Conservation (phyloP, 352 stramenopile species). For the Phytophthora capsici region DNA sequence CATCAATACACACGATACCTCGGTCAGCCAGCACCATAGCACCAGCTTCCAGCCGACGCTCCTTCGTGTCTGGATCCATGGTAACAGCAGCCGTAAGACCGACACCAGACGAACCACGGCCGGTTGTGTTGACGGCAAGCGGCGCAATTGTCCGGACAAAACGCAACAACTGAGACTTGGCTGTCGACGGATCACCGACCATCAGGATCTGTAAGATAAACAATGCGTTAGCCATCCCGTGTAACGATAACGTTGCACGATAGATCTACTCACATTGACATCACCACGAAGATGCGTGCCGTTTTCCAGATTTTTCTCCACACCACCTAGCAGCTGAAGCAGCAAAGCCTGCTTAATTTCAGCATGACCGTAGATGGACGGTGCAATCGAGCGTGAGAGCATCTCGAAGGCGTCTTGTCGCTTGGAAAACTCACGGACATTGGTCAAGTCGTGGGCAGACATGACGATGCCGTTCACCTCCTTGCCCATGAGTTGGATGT, state of each 20-base stretch:
- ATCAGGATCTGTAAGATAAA: slow-evolving; percentile 72
- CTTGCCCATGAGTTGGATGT: slow-evolving; percentile 94
- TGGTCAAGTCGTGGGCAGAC: slow-evolving; percentile 89
- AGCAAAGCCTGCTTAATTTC: slow-evolving; percentile 97
- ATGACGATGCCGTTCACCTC: slow-evolving; percentile 95
- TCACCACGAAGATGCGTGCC: slow-evolving; percentile 99
- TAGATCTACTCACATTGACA: slow-evolving; percentile 92
- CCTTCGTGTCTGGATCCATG: slow-evolving; percentile 94
- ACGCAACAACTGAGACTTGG: slow-evolving; percentile 98
- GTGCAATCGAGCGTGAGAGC: slow-evolving; percentile 94
- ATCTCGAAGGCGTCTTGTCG: slow-evolving; percentile 92
- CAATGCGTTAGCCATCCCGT: slow-evolving; percentile 6
- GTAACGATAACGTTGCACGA: background rate
- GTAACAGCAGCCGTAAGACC: slow-evolving; percentile 99
- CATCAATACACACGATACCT: slow-evolving; percentile 99
- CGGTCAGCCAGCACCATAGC: slow-evolving; percentile 99
- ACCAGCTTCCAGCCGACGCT: slow-evolving; percentile 95
- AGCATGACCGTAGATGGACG: slow-evolving; percentile 98
- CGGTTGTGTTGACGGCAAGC: slow-evolving; percentile 92
- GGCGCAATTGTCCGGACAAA: slow-evolving; percentile 96
- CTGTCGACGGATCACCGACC: slow-evolving; percentile 99
- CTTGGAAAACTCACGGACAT: slow-evolving; percentile 94
- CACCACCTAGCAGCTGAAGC: slow-evolving; percentile 88
- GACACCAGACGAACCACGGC: slow-evolving; percentile 82
- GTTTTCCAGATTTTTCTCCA: slow-evolving; percentile 98